Base-by-base conservation (phyloP, 257 asterid genomes). In the Solanum chaucha region DNA sequence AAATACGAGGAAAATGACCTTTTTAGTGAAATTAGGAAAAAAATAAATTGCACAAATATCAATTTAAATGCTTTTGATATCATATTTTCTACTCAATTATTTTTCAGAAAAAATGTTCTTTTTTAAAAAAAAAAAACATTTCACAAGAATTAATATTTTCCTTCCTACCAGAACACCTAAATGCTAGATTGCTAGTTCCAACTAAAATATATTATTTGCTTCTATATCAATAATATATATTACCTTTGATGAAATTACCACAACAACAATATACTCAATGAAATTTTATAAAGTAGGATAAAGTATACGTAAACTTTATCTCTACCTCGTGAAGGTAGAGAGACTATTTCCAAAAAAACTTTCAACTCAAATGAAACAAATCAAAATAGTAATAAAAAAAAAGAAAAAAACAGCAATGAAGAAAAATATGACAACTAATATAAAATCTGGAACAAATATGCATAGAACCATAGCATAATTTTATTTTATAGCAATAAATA, bases 331-430 rank as follows among this genome's bases (percentile, higher is more conserved):
- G 1, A 17, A 17, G 0, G 0, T 5, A 1, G 10, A 55, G 1
- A 17, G 1, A 19, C 0, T 19, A 17, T 1, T 17, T 55, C 0
- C 4, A 0, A 55, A 55, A 17, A 17, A 0, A 55, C 2, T 0
- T 2, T 6, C 4, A 0, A 55, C 1, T 55, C 64, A 17, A 55
- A 55, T 55, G n/a, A 55, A 51, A 55, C n/a, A 55, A 7, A 55
- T 55, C 1, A 51, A 51, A 17, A 0, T 51, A 51, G 0, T 51
- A 17, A 15, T 51, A 15, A 0, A 51, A 51, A 51, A 2, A 5
- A 32, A 32, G 4, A 9, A 2, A 51, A 51, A 51, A 51, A 15
- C 0, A 5, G 1, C 4, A 17, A 17, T 55, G 0, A 55, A 55
- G n/a, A 55, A 51, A 51, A 55, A 55, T 17, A 17, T 55, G 4